Base-by-base conservation (phyloP, 2,329 filamentous ascomycete species). In the Cladophialophora carrionii region DNA sequence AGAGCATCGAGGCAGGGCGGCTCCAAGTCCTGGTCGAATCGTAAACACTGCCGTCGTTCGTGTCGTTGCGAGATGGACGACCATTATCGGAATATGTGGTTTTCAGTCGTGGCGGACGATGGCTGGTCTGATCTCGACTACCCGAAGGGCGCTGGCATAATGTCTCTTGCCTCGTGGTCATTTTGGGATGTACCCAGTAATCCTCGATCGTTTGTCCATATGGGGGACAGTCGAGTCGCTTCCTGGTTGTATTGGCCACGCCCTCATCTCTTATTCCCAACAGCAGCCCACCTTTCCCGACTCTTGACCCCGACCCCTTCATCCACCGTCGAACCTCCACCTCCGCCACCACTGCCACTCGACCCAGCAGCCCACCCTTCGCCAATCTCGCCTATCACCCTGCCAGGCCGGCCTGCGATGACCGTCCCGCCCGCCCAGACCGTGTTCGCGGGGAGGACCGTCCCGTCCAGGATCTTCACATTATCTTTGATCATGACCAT, bases 401-500 rank as follows among this genome's bases (percentile, higher is more conserved):
- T 83, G 0, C 88, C 92, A 0, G 92, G 92, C 74, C 86, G 82
- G 0, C 92, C 92, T 0, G 89, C 94, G n/a, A 99, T 92, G 62
- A 98, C 86, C 62, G 89, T 93, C 76, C 95, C 96, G 74, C 92
- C 93, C 1, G 94, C 92, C 62, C 98, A 90, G 26, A 98, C 91
- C 88, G 96, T 96, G 66, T 92, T 90, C 0, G 90, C 83, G 1
- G 95, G 90, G 5, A 99, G 85, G 3, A 97, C 88, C 0, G 91
- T 87, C 32, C 90, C 90, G 66, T 96, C 92, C 70, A 98, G 79
- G 48, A 99, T 87, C 76, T 90, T 89, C 55, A 96, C 92, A 74
- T 92, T 96, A 76, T 98, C 95, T 77, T 96, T 97, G 74, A 98
- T 86, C 66, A 97, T 94, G 57, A 89, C 90, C 77, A 97, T 93